These are phyloP conservation scores for Lithohypha guttulata DNA, from an alignment of 2,329 filamentous ascomycete species.

Conservation along the genomic window DNA sequence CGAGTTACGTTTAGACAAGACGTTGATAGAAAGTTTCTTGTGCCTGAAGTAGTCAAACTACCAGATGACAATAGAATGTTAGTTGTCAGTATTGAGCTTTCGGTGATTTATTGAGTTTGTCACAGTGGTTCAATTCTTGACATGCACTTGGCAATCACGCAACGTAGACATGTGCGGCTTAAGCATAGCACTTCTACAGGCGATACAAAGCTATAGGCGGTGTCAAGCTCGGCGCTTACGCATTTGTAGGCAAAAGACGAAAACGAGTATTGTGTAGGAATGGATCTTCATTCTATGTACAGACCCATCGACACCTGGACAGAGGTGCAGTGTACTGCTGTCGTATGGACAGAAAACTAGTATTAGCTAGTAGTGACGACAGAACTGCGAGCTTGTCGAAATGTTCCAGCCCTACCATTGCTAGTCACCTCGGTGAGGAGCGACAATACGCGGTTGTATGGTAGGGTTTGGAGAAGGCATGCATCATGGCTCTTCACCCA, in stretches of 20 bases:
- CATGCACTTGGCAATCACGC: no score
- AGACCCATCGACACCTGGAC: constrained; percentile 9
- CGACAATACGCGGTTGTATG: background rate
- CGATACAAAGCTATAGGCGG: background rate
- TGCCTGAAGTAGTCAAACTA: no score
- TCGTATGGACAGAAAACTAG: background rate
- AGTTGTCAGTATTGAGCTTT: no score
- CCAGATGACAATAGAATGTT: no score
- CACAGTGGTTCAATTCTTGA: no score
- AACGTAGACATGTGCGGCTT: no score
- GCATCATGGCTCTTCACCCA: background rate
- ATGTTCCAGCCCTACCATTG: background rate
- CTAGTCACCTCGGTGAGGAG: background rate
- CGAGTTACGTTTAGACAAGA: background rate
- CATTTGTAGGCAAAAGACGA: background rate
- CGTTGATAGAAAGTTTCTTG: background rate
- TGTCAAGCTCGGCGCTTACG: background rate
- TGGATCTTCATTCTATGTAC: constrained; percentile 5
- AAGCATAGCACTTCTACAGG: constrained; percentile 1
- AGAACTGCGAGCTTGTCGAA: constrained; percentile 6
- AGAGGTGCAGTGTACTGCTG: constrained; percentile 3
- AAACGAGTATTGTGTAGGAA: constrained; percentile 1
- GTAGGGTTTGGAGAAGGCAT: background rate
- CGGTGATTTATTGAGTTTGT: no score
- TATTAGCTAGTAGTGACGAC: background rate